Evolutionary conservation across 2,329 filamentous ascomycete genomes (phyloP), one percentile per base, ranked within the genome.

Genomic region (Colletotrichum sp.): DNA sequence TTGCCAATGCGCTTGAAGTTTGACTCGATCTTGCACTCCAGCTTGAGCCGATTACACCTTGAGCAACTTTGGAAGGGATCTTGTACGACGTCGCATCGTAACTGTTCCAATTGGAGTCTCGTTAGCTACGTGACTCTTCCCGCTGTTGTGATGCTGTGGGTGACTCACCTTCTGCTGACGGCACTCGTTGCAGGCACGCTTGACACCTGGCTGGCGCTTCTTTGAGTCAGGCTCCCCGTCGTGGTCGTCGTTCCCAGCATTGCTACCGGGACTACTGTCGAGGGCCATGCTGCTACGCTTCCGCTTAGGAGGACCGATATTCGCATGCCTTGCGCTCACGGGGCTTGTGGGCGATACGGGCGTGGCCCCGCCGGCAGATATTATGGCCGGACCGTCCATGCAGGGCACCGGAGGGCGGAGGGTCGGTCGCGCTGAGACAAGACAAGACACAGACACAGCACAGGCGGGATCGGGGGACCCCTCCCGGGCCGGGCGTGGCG

Each of bases 1-100:
- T 97, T 97, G 76, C 94, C 93, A 21, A 96, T 88, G 78, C 94
- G 92, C 88, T 95, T 96, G 85, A 96, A 96, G 83, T 95, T 95
- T 79, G 93, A 94, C 83, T 96, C 94, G 83, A 97, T 96, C 83
- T 95, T 94, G 87, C 94, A 97, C 75, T 93, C 90, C 75, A 96
- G 91, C 83, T 93, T 94, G 80, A 96, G 90, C 79, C 95, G 94
- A 81, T 90, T 90, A 85, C 94, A 97, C 70, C 94, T 90, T 68
- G 92, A 92, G 85, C 94, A 97, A 78, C 91, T 91, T 79, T 91
- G 90, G 82, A 95, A 96, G 21, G 94, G 94, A 33, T 95, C 93
- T 84, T 95, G 93, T 78, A 94, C 87, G 78, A 96, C 94, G 86
- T 96, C 94, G 88, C 94, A 97, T 80, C 94, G 93, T 75, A 96